Evolutionary conservation across 345 rosid genomes (phyloP).

Genomic region (Draba incana): DNA sequence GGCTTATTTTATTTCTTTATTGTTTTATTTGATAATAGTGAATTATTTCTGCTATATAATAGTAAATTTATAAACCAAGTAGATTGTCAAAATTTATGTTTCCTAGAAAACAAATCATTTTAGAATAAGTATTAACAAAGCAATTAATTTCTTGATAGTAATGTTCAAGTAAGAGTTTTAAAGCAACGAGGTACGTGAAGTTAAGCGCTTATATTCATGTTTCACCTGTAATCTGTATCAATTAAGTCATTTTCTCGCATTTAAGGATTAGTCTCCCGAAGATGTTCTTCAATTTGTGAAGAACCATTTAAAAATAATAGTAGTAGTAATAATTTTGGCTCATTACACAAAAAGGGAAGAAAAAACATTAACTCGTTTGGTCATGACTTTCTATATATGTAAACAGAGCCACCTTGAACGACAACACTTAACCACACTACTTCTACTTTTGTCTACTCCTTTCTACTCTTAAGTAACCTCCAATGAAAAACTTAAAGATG

Average conservation of each 20-base stretch:
- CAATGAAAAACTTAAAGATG: constrained; percentile 34
- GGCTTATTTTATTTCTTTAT: constrained; percentile 2
- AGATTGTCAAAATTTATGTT: constrained; percentile 1
- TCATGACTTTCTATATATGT: constrained; percentile 36
- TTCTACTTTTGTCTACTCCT: constrained; percentile 1
- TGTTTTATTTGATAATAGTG: too few relatives aligned
- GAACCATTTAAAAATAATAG: neutral
- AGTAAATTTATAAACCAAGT: neutral
- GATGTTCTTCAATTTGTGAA: neutral
- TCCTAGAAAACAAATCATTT: neutral
- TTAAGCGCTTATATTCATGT: neutral
- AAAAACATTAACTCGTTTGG: constrained; percentile 20
- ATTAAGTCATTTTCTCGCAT: constrained; percentile 2
- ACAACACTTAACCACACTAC: constrained; percentile 7
- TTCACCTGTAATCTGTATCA: neutral
- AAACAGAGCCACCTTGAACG: constrained; percentile 18
- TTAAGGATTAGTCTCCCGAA: neutral
- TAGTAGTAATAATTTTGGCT: neutral
- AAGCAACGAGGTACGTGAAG: neutral
- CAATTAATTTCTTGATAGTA: neutral
- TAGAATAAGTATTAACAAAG: neutral
- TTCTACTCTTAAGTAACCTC: constrained; percentile 19
- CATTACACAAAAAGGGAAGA: neutral
- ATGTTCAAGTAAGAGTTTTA: neutral
- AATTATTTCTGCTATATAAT: too few relatives aligned